Percentiles rank a stretch among this genome's conserved stretches.
Conservation (phyloP, 345 rosid species). For the Aquilaria yunnanensis region DNA sequence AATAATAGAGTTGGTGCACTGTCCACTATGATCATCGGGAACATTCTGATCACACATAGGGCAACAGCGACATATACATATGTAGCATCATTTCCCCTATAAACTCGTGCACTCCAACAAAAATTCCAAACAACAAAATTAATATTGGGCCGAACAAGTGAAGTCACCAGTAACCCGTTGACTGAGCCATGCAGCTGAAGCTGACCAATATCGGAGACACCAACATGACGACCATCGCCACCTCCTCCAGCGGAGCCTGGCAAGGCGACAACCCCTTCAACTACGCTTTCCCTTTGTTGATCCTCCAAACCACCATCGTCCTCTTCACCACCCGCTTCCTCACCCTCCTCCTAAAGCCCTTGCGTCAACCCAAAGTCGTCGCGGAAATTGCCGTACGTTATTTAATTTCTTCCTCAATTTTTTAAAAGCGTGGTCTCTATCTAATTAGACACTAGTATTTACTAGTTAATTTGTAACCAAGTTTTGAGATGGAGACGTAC, state of each 20-base stretch:
- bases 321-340: conserved; percentile 27
- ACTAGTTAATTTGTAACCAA: neutral
- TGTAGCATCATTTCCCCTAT: too few relatives aligned
- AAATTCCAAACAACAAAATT: too few relatives aligned
- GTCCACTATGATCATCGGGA: too few relatives aligned
- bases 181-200: too few relatives aligned
- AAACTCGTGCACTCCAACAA: too few relatives aligned
- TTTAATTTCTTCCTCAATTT: neutral
- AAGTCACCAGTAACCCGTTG: too few relatives aligned
- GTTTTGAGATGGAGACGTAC: neutral
- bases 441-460: neutral
- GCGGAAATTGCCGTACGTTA: conserved; percentile 30
- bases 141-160: too few relatives aligned
- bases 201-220: too few relatives aligned
- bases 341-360: conserved; percentile 27
- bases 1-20: too few relatives aligned
- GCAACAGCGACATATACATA: too few relatives aligned
- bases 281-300: conserved; percentile 27
- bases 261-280: conserved; percentile 44
- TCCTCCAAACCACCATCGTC: conserved; percentile 21
- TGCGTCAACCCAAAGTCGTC: conserved; percentile 37
- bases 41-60: too few relatives aligned
- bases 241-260: conserved; percentile 36
- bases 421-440: neutral
- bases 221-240: conserved; percentile 22